These are phyloP conservation scores for Rosa rugosa DNA, from an alignment of 306 rosid species.

Conservation along the genomic window DNA sequence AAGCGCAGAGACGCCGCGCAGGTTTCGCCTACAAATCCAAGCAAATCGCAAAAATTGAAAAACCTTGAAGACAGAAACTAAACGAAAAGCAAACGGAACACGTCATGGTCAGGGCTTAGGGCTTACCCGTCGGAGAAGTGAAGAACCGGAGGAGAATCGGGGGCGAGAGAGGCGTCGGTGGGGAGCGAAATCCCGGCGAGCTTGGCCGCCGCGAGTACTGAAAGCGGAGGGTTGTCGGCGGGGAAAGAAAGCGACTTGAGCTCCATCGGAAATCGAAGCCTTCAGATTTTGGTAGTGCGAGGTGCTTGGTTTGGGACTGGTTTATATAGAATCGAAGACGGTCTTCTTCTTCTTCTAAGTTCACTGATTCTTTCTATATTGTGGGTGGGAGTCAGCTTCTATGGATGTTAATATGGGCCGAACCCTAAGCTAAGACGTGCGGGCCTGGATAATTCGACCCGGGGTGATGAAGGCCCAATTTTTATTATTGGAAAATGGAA, in stretches of 20 bases:
- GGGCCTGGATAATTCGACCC: no score
- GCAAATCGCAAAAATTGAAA: neutral
- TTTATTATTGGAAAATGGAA: no score
- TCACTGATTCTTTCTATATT: no score
- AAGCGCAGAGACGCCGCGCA: constrained; percentile 62
- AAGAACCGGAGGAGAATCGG: constrained; percentile 54
- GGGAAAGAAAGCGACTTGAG: constrained; percentile 51
- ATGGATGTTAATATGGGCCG: no score
- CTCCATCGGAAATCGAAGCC: constrained; percentile 35
- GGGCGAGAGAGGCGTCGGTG: constrained; percentile 48
- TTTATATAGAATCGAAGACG: neutral
- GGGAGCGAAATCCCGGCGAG: constrained; percentile 50
- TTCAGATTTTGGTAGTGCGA: neutral
- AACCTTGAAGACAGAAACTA: neutral
- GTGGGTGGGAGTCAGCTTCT: no score
- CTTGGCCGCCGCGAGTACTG: constrained; percentile 70
- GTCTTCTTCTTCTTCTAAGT: no score
- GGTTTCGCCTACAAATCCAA: constrained; percentile 44
- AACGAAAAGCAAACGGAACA: no score
- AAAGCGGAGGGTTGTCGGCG: constrained; percentile 61
- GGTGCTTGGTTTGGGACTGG: no score
- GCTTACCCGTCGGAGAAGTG: constrained; percentile 63
- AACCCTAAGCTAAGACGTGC: no score
- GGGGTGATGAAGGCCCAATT: no score
- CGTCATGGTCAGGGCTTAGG: neutral